Conservation (phyloP, 805 yeast genomes). For the Ogataea sp. region DNA sequence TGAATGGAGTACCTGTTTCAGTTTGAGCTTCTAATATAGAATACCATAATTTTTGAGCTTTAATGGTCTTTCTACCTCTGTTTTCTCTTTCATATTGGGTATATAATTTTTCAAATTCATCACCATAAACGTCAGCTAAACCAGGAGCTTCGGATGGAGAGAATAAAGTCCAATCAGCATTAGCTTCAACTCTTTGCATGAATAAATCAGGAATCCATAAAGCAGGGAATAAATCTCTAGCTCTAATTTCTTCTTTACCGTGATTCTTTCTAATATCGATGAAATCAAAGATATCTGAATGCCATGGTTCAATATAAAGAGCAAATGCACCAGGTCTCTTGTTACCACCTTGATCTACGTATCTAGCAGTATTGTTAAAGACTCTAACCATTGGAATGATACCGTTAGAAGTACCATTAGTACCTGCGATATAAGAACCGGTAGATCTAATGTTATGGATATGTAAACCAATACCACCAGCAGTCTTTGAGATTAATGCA, state of each 20-base stretch:
- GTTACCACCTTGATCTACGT: conserved; percentile 61
- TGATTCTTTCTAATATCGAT: conserved; percentile 54
- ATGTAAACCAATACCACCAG: conserved; percentile 59
- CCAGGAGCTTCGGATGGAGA: conserved; percentile 56
- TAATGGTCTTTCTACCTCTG: conserved; percentile 39
- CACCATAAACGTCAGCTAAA: conserved; percentile 46
- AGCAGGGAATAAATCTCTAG: conserved; percentile 56
- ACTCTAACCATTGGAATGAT: conserved; percentile 57
- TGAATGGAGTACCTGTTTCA: conserved; percentile 59
- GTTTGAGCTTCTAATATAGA: conserved; percentile 55
- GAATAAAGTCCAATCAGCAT: conserved; percentile 50
- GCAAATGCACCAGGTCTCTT: conserved; percentile 62
- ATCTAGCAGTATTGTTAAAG: conserved; percentile 55
- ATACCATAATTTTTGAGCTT: conserved; percentile 57
- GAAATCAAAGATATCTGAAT: conserved; percentile 50
- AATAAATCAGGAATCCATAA: conserved; percentile 57
- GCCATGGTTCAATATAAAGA: conserved; percentile 57
- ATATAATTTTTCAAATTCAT: conserved; percentile 44
- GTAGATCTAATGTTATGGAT: conserved; percentile 52
- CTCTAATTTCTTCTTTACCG: conserved; percentile 57
- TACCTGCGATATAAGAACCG: conserved; percentile 55
- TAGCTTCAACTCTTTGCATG: conserved; percentile 51
- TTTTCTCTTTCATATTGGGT: conserved; percentile 43
- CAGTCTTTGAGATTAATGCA: conserved; percentile 54
- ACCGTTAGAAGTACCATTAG: conserved; percentile 57